Evolutionary conservation across 2,329 filamentous ascomycete species (phyloP).

Genomic region (Scolecobasidium constrictum): DNA sequence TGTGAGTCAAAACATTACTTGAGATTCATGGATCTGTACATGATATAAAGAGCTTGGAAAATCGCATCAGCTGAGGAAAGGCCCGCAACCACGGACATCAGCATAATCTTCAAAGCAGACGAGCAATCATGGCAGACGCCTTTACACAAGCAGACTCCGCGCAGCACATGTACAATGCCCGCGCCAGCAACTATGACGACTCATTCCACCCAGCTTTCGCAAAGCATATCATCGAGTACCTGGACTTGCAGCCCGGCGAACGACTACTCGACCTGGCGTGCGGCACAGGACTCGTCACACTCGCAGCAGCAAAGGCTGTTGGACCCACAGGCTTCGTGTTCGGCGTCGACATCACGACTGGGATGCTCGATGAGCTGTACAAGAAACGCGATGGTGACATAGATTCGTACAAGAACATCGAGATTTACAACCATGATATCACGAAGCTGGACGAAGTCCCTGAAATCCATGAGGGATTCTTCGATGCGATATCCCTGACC

Average conservation of each 20-base stretch:
- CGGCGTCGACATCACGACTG: constrained; percentile 30
- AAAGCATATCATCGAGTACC: constrained; percentile 22
- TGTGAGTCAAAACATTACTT: too few relatives aligned
- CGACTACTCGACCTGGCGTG: constrained; percentile 35
- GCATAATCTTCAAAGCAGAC: too few relatives aligned
- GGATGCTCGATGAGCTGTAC: constrained; percentile 29
- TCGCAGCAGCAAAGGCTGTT: constrained; percentile 27
- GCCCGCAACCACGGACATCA: too few relatives aligned
- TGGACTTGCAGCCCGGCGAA: constrained; percentile 21
- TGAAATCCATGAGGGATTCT: constrained; percentile 12
- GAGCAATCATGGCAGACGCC: too few relatives aligned
- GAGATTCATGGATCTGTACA: too few relatives aligned
- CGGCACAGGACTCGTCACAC: constrained; percentile 33
- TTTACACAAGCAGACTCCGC: constrained; percentile 2
- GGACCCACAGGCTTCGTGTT: constrained; percentile 26
- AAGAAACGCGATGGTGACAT: constrained; percentile 18
- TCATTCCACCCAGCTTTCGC: constrained; percentile 32
- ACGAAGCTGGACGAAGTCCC: constrained; percentile 20
- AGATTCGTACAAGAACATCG: constrained; percentile 21
- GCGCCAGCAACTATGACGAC: constrained; percentile 26
- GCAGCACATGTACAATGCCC: constrained; percentile 8
- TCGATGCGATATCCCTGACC: constrained; percentile 26
- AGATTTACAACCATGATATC: constrained; percentile 26
- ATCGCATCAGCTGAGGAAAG: too few relatives aligned
- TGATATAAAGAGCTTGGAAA: too few relatives aligned